Evolutionary conservation across 768 basidiomycete genomes (phyloP).

Genomic region (Termitomyces eurrhizus): DNA sequence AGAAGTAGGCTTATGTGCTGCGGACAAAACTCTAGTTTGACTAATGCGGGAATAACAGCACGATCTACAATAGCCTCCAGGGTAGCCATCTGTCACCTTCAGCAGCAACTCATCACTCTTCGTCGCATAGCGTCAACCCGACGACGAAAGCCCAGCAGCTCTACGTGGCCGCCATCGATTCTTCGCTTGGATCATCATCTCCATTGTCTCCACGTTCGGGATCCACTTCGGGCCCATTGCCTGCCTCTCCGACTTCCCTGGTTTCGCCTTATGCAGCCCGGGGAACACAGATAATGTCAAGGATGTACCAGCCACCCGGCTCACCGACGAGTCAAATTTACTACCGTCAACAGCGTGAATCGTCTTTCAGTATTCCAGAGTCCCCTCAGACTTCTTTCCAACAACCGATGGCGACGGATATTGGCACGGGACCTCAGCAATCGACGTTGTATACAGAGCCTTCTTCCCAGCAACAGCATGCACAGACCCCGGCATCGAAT

Average conservation of each 20-base stretch:
- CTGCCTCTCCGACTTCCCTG: neutral
- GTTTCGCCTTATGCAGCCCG: neutral
- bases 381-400: neutral
- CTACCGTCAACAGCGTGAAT: neutral
- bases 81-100: neutral
- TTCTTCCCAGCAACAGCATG: neutral
- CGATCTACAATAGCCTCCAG: neutral
- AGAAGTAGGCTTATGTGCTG: neutral
- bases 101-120: neutral
- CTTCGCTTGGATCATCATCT: neutral
- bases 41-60: neutral
- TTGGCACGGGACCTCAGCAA: neutral
- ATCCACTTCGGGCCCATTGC: neutral
- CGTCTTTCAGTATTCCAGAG: neutral
- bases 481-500: neutral
- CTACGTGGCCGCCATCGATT: neutral
- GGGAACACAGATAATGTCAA: neutral
- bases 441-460: neutral
- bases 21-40: neutral
- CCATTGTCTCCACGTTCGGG: neutral
- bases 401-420: neutral
- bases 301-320: neutral
- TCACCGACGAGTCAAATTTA: neutral
- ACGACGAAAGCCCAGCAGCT: neutral
- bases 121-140: neutral